Evolutionary conservation across 495 filamentous ascomycete genomes (phyloP).

Genomic region (Chaetomium cochliodes): DNA sequence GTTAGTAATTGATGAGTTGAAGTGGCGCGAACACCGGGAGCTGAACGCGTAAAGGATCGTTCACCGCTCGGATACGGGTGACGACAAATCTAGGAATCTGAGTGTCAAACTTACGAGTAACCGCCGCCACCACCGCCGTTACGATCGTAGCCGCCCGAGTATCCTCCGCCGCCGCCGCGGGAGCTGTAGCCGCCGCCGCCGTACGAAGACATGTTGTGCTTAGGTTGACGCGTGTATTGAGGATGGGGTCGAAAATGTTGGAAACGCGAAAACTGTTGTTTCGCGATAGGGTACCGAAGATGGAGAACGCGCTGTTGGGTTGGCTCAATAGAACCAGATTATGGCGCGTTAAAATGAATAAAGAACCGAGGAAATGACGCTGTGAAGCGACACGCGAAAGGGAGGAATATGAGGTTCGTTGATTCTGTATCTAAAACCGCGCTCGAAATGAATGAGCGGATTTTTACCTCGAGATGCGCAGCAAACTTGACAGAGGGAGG

Average conservation of each 20-base stretch:
- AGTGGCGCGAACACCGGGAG: constrained; percentile 20
- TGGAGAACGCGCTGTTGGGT: not conserved
- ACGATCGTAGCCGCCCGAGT: constrained; percentile 34
- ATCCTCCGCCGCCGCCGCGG: constrained; percentile 49
- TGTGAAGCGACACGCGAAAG: constrained; percentile 16
- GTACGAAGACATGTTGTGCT: constrained; percentile 48
- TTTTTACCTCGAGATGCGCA: constrained; percentile 20
- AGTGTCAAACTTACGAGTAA: constrained; percentile 23
- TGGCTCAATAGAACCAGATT: constrained; percentile 7
- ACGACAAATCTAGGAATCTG: not conserved
- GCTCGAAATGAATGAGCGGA: constrained; percentile 21
- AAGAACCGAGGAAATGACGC: not conserved
- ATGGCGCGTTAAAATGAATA: constrained; percentile 11
- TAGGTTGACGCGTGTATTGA: constrained; percentile 43
- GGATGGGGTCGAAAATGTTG: not conserved
- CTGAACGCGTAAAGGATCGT: constrained; percentile 11
- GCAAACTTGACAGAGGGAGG: not conserved
- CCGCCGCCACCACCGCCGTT: constrained; percentile 30
- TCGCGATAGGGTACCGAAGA: constrained; percentile 4
- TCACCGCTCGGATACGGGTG: not conserved
- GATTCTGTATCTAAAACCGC: not conserved
- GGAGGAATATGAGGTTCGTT: constrained; percentile 12
- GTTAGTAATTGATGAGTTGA: constrained; percentile 34
- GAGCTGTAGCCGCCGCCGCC: constrained; percentile 66
- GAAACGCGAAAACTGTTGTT: not conserved